Conservation (phyloP, 176 grass and related monocot genomes). For the Aegilops tauschii region DNA sequence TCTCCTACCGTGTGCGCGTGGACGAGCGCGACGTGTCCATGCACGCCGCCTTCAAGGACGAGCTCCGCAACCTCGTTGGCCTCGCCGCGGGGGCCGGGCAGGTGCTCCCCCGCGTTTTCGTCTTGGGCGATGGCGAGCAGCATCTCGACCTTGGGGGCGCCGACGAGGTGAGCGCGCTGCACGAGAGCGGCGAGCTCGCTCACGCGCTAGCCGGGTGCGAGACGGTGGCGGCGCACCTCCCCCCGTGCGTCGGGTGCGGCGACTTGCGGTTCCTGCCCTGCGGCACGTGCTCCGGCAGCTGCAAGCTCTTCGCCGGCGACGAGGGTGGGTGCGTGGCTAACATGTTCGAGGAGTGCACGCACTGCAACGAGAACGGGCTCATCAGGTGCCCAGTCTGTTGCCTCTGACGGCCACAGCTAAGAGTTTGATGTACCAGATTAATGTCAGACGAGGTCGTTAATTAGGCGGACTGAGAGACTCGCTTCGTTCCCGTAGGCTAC, state of each 20-base stretch:
- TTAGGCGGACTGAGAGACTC: too few species aligned
- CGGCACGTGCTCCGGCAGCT: slow-evolving; percentile 66
- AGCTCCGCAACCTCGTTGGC: slow-evolving; percentile 43
- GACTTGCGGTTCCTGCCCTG: slow-evolving; percentile 62
- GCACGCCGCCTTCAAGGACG: slow-evolving; percentile 68
- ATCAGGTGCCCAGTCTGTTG: slow-evolving; percentile 73
- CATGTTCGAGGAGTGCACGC: slow-evolving; percentile 52
- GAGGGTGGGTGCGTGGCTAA: not conserved
- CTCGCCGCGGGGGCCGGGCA: not conserved
- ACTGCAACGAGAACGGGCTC: slow-evolving; percentile 96
- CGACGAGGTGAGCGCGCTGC: slow-evolving; percentile 54
- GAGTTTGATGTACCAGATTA: not conserved
- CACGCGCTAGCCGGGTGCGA: slow-evolving; percentile 42
- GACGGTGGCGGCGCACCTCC: not conserved
- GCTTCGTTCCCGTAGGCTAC: too few species aligned
- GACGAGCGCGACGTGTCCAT: slow-evolving; percentile 92
- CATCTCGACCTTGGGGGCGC: slow-evolving; percentile 49
- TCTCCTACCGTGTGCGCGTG: slow-evolving; percentile 50
- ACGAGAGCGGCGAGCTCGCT: slow-evolving; percentile 60
- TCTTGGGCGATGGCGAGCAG: not conserved
- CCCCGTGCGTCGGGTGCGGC: slow-evolving; percentile 49
- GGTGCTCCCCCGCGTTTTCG: slow-evolving; percentile 63
- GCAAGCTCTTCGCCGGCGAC: slow-evolving; percentile 60
- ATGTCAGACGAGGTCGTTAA: not conserved
- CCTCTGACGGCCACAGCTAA: not conserved